Percentiles rank a stretch among this genome's conserved stretches.
These are phyloP conservation scores for Circinella minor DNA, from an alignment of 371 early-diverging fungal species.

Conservation along the genomic window DNA sequence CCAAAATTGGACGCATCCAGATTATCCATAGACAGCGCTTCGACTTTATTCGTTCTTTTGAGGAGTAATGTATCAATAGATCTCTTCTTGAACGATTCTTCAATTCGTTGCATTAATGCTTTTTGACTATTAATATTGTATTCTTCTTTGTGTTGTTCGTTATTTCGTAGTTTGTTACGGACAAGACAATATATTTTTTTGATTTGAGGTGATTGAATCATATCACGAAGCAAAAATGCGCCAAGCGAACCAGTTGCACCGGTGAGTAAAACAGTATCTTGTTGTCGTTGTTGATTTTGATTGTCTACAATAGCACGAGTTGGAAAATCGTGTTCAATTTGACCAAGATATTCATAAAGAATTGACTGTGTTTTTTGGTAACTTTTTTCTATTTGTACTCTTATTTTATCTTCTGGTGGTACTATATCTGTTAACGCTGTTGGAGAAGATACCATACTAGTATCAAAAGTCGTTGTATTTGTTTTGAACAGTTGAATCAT, in stretches of 20 bases:
- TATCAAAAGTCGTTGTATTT: no score
- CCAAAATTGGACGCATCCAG: slow-evolving; percentile 32
- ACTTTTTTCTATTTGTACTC: slow-evolving; percentile 8
- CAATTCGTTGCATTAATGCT: slow-evolving; percentile 22
- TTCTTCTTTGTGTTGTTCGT: slow-evolving; percentile 7
- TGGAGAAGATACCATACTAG: no score
- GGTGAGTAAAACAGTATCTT: slow-evolving; percentile 39
- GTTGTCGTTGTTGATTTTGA: not conserved
- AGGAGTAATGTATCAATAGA: slow-evolving; percentile 18
- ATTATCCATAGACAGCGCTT: slow-evolving; percentile 18
- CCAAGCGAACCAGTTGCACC: slow-evolving; percentile 52
- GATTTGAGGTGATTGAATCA: slow-evolving; percentile 26
- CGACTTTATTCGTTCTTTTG: not conserved
- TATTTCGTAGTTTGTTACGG: slow-evolving; percentile 17
- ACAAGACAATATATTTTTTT: slow-evolving; percentile 37
- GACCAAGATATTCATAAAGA: slow-evolving; percentile 17
- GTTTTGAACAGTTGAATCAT: slow-evolving; percentile 14
- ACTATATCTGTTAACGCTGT: no score
- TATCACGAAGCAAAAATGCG: slow-evolving; percentile 30
- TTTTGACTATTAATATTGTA: slow-evolving; percentile 12
- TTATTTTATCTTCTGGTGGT: not conserved
- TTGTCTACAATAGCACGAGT: not conserved
- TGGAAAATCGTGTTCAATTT: slow-evolving; percentile 27
- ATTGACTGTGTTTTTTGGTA: slow-evolving; percentile 16
- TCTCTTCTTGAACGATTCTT: slow-evolving; percentile 28